Percentiles rank a stretch among this genome's conserved stretches.
Conservation (phyloP, 108 stramenopile species). For the Fragilariopsis cylindrus region DNA sequence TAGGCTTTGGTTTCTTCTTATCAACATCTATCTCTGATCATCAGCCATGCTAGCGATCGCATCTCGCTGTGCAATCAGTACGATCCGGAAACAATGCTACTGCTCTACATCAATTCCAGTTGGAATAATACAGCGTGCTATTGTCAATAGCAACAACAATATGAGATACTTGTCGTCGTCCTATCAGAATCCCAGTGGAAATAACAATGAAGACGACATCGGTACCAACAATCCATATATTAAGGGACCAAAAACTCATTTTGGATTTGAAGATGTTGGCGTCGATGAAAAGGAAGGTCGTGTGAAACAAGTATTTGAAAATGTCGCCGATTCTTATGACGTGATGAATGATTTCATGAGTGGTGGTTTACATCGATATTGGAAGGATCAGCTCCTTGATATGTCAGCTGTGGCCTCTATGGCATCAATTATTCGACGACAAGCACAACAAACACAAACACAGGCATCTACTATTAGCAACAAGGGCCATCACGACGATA, state of each 20-base stretch:
- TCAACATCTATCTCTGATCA: no score
- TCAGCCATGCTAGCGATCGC: neutral
- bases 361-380: conserved; percentile 91
- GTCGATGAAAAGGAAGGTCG: conserved; percentile 72
- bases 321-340: conserved; percentile 90
- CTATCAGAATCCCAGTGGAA: neutral
- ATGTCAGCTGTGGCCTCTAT: conserved; percentile 68
- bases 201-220: neutral
- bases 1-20: no score
- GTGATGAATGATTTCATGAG: conserved; percentile 99
- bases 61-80: conserved; percentile 1
- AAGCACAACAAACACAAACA: conserved; percentile 11
- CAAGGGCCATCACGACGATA: neutral
- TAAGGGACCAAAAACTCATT: conserved; percentile 67
- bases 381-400: conserved; percentile 95
- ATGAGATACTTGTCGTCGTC: conserved; percentile 6
- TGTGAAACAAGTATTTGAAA: conserved; percentile 86
- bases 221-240: conserved; percentile 23
- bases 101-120: neutral
- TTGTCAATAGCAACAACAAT: neutral
- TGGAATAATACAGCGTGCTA: no score
- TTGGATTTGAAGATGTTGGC: conserved; percentile 73
- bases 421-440: conserved; percentile 51
- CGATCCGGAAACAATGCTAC: neutral
- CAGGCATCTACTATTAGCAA: conserved; percentile 17